Percentiles rank a stretch among this genome's conserved stretches.
phyloP scores from a whole-genome alignment of 2,329 filamentous ascomycete genomes.

The Cladosporium halotolerans region DNA sequence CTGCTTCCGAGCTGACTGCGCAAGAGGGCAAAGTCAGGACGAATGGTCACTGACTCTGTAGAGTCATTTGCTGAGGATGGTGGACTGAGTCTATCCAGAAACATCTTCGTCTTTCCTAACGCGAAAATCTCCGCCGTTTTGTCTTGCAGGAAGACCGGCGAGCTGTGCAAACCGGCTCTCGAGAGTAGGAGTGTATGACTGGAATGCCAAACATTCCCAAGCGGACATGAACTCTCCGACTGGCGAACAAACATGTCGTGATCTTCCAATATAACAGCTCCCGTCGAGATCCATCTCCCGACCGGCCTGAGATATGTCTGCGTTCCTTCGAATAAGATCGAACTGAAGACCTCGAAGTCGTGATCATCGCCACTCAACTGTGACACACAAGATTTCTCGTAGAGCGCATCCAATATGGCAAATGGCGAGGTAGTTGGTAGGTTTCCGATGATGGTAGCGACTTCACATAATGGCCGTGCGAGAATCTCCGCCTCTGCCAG shows the following conservation, averaged over 20 bases:
- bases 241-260: conserved; percentile 73
- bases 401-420: conserved; percentile 72
- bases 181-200: conserved; percentile 63
- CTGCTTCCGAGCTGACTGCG: conserved; percentile 2
- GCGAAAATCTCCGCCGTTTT: conserved; percentile 70
- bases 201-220: conserved; percentile 67
- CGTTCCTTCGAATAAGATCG: conserved; percentile 74
- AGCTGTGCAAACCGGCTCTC: conserved; percentile 55
- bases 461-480: not conserved
- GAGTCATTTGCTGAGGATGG: conserved; percentile 20
- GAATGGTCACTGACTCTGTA: conserved; percentile 1
- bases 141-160: conserved; percentile 68
- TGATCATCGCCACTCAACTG: conserved; percentile 62
- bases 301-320: conserved; percentile 76
- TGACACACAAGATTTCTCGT: conserved; percentile 60
- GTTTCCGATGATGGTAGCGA: not conserved
- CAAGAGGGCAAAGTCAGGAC: conserved; percentile 1
- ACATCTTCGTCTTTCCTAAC: conserved; percentile 79
- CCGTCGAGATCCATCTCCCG: conserved; percentile 75
- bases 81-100: conserved; percentile 66
- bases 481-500: conserved; percentile 41
- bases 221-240: conserved; percentile 47
- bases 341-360: conserved; percentile 58
- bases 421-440: conserved; percentile 37
- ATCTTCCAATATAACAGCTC: conserved; percentile 53